Percentiles rank a stretch among this genome's conserved stretches.
Conservation (phyloP, 345 rosid genomes). For the Orychophragmus violaceus region DNA sequence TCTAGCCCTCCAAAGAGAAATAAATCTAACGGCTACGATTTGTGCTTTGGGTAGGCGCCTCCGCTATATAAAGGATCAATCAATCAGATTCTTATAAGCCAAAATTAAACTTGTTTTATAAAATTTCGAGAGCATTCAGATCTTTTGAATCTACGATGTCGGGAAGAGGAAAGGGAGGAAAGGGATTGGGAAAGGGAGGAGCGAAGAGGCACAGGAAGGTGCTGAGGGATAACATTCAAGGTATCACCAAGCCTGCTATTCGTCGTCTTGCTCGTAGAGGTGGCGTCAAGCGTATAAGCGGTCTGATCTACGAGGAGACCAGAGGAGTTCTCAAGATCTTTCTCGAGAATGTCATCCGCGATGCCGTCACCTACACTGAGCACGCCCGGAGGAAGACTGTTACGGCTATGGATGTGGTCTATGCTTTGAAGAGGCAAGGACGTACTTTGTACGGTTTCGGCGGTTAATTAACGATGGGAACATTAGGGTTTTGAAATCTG, state of each 20-base stretch:
- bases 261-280: too few species aligned
- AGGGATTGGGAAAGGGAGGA: not conserved
- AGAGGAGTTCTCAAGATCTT: not conserved
- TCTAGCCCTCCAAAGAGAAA: not conserved
- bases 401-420: too few species aligned
- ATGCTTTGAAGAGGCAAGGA: too few species aligned
- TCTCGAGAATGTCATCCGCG: too few species aligned
- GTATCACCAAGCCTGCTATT: too few species aligned
- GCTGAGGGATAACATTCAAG: too few species aligned
- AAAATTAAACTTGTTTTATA: not conserved
- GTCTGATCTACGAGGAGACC: not conserved
- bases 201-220: not conserved
- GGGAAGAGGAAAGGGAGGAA: not conserved
- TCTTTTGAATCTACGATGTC: not conserved
- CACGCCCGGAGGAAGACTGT: too few species aligned
- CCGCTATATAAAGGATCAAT: not conserved
- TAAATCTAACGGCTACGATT: not conserved
- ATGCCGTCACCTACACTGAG: too few species aligned
- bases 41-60: not conserved
- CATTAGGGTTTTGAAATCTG: not conserved
- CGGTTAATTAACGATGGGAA: slow-evolving; percentile 17
- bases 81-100: not conserved
- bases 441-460: slow-evolving; percentile 52
- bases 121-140: not conserved
- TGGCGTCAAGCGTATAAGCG: not conserved